Base-by-base conservation (phyloP, 2,329 filamentous ascomycete species). In the Diaporthe aspalathi region DNA sequence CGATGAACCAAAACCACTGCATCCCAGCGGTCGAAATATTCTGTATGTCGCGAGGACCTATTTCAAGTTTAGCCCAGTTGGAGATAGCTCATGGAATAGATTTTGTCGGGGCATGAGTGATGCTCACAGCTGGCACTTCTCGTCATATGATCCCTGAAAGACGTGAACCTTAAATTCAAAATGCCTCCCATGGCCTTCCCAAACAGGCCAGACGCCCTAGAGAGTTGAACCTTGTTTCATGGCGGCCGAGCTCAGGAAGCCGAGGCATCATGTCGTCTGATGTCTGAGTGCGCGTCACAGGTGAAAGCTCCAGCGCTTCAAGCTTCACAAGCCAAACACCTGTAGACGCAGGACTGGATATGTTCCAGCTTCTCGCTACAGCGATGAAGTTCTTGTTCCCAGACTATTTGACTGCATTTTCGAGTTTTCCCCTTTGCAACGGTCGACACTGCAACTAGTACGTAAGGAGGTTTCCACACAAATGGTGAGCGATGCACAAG, bases 221-320 rank as follows among this genome's bases (percentile, higher is more conserved):
- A 32, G 16, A n/a, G 29, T 49, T 16, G 12, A 17, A 22, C 14
- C 43, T 12, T 38, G 43, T 63, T 63, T 63, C 60, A n/a, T 49
- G 24, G 17, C 22, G 20, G 20, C 6, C 20, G 38, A 35, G 22
- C 65, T 68, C 65, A 49, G 47, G 65, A 29, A 56, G 65, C 65
- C 65, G 65, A 68, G 65, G 65, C 20, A 67, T 53, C 38, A 47
- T 38, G 22, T 54, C 50, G 65, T 56, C 65, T 24, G 65, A 56
- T 43, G 17, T 45, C 47, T 45, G 17, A 22, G 5, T 47, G 20
- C 40, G 57, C 20, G 57, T 63, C 57, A 49, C 57, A 49, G 47
- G 57, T 35, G n/a, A 24, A 20, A 49, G 40, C 57, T 49, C 5
- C n/a, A n/a, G n/a, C n/a, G n/a, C n/a, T n/a, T n/a, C n/a, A n/a